Evolutionary conservation across 2,329 filamentous ascomycete genomes (phyloP).

Genomic region (Aspergillus sp.): DNA sequence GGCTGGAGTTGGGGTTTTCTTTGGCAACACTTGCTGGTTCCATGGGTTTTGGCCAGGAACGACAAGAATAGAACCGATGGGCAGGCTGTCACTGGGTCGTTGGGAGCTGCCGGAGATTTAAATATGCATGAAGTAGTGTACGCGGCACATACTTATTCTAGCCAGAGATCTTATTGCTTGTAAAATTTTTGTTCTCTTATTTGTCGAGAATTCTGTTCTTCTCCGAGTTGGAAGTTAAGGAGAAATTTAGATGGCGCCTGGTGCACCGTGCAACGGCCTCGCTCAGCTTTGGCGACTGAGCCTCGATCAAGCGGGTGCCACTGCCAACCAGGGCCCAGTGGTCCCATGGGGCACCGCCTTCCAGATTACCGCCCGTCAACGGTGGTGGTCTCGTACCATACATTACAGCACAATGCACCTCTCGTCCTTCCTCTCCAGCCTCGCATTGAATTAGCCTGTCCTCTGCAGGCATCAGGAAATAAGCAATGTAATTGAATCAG

Average conservation of each 20-base stretch:
- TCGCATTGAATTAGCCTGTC: neutral
- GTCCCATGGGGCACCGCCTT: slow-evolving; percentile 7
- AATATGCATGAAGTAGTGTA: neutral
- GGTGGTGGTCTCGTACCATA: neutral
- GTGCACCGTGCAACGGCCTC: neutral
- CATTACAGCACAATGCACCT: neutral
- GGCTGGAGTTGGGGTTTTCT: slow-evolving; percentile 16
- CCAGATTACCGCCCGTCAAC: neutral
- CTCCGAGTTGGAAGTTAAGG: neutral
- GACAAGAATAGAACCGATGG: slow-evolving; percentile 5
- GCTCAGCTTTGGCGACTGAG: neutral
- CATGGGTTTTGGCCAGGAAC: slow-evolving; percentile 8
- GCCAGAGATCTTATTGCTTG: neutral
- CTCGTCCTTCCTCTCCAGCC: neutral
- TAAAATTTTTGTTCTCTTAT: neutral
- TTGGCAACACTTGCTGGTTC: slow-evolving; percentile 10
- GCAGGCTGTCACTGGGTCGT: neutral
- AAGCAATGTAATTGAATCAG: neutral
- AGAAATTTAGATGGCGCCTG: neutral
- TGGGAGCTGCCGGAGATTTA: neutral
- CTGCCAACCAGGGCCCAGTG: too few species aligned
- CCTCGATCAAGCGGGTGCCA: neutral
- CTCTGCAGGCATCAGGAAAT: neutral
- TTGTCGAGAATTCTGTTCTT: neutral
- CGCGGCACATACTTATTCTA: neutral